Evolutionary conservation across 164 flowering plant genomes (phyloP).

Genomic region (Berberis vulgaris): DNA sequence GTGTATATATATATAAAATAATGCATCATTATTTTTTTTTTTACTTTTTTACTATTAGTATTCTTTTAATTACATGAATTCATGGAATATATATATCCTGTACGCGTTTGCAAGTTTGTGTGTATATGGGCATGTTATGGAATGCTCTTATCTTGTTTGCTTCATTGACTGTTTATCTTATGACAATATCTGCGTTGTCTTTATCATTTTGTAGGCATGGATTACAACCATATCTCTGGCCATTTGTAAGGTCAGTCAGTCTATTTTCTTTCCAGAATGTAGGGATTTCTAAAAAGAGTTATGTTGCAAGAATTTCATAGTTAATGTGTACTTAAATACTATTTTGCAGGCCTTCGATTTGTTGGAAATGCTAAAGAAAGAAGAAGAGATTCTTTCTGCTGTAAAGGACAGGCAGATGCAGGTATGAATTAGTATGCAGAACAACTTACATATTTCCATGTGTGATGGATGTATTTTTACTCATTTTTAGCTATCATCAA

Average conservation of each 20-base stretch:
- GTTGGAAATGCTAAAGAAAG: slow-evolving; percentile 90
- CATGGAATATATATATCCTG: too few relatives aligned
- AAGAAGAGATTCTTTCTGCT: slow-evolving; percentile 86
- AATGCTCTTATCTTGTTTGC: neutral
- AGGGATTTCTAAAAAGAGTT: neutral
- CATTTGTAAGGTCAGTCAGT: slow-evolving; percentile 67
- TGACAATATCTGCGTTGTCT: neutral
- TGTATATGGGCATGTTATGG: too few relatives aligned
- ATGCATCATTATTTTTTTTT: too few relatives aligned
- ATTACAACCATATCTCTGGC: slow-evolving; percentile 77
- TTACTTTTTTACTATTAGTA: too few relatives aligned
- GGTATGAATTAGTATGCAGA: slow-evolving; percentile 30
- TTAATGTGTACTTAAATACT: neutral
- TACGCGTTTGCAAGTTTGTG: too few relatives aligned
- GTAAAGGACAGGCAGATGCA: slow-evolving; percentile 60
- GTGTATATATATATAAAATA: too few relatives aligned
- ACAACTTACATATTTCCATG: too few relatives aligned
- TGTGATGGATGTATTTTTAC: too few relatives aligned
- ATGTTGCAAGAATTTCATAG: neutral
- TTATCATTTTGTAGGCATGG: slow-evolving; percentile 67
- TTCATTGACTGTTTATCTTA: neutral
- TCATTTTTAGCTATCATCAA: too few relatives aligned
- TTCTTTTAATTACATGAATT: too few relatives aligned
- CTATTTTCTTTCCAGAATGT: neutral
- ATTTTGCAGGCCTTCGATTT: slow-evolving; percentile 71